These are phyloP conservation scores for Leccinum disarticulatum DNA, from an alignment of 768 basidiomycete species.

Conservation along the genomic window DNA sequence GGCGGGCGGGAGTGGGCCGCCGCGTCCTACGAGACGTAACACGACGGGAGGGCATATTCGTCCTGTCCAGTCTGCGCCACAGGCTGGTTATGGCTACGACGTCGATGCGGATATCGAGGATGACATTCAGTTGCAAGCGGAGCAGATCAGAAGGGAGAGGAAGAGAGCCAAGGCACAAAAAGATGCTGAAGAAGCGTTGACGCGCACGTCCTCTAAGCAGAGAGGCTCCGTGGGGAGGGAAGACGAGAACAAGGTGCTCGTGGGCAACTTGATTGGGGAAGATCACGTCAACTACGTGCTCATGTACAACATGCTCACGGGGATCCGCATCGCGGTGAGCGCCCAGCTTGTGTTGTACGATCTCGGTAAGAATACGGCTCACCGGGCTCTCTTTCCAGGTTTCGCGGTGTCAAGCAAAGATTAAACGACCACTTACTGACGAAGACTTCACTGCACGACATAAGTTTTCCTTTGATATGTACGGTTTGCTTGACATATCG, in stretches of 20 bases:
- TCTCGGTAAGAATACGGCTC: not conserved
- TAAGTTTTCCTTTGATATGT: constrained; percentile 98
- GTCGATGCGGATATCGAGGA: constrained; percentile 40
- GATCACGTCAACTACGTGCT: constrained; percentile 98
- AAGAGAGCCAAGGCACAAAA: constrained; percentile 70
- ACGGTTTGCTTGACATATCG: constrained; percentile 24
- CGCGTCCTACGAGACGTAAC: constrained; percentile 59
- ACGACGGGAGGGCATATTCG: constrained; percentile 60
- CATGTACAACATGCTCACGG: constrained; percentile 99
- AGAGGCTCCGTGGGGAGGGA: constrained; percentile 26
- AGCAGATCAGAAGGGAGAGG: constrained; percentile 80
- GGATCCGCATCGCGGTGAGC: constrained; percentile 90
- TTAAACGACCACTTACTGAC: constrained; percentile 76
- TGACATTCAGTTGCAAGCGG: constrained; percentile 85
- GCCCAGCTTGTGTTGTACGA: not conserved
- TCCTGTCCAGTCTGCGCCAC: constrained; percentile 28
- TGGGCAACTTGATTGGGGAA: constrained; percentile 97
- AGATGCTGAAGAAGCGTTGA: constrained; percentile 60
- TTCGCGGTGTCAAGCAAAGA: constrained; percentile 95
- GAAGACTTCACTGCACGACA: constrained; percentile 88
- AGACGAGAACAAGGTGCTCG: constrained; percentile 61
- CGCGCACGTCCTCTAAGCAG: constrained; percentile 28
- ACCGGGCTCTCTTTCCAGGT: constrained; percentile 50
- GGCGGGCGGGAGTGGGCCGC: constrained; percentile 15
- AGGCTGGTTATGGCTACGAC: constrained; percentile 40